A percentile compares a stretch with the other conserved stretches of the same genome.
phyloP scores from a whole-genome alignment of 2,329 filamentous ascomycete genomes.

The Bimuria novae-zelandiae region DNA sequence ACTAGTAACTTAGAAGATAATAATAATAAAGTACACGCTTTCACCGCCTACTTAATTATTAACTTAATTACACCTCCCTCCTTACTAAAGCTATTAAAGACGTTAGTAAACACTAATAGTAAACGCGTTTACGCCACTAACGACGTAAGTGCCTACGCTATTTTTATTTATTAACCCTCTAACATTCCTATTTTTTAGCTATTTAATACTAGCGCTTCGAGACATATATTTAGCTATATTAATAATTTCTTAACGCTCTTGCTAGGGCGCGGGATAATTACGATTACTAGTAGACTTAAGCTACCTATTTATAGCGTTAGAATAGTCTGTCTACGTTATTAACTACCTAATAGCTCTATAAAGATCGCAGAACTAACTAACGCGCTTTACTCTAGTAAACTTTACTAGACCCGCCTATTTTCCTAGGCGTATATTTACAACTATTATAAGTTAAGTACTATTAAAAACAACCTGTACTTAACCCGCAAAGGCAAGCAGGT shows the following conservation, averaged over 20 bases:
- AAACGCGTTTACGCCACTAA: not conserved
- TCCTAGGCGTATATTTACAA: constrained; percentile 2
- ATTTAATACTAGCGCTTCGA: constrained; percentile 16
- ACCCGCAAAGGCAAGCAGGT: not conserved
- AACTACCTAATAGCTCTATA: constrained; percentile 6
- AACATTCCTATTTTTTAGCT: constrained; percentile 3
- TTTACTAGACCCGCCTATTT: constrained; percentile 11
- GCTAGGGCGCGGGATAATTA: constrained; percentile 4
- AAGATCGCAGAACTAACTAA: constrained; percentile 11
- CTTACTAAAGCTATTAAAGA: no score
- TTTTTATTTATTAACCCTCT: not conserved
- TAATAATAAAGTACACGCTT: not conserved
- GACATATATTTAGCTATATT: constrained; percentile 10
- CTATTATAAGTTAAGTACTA: not conserved
- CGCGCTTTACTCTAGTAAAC: constrained; percentile 11
- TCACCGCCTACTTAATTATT: not conserved
- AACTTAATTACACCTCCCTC: not conserved
- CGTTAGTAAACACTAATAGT: not conserved
- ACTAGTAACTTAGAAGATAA: not conserved
- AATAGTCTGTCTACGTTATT: constrained; percentile 5
- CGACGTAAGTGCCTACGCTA: constrained; percentile 8
- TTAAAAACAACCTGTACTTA: constrained; percentile 7
- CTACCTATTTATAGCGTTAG: constrained; percentile 10
- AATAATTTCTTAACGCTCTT: constrained; percentile 13
- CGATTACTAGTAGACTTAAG: constrained; percentile 8